Evolutionary conservation across 352 stramenopile species (phyloP).

Genomic region (Globisporangium heterothallicum): DNA sequence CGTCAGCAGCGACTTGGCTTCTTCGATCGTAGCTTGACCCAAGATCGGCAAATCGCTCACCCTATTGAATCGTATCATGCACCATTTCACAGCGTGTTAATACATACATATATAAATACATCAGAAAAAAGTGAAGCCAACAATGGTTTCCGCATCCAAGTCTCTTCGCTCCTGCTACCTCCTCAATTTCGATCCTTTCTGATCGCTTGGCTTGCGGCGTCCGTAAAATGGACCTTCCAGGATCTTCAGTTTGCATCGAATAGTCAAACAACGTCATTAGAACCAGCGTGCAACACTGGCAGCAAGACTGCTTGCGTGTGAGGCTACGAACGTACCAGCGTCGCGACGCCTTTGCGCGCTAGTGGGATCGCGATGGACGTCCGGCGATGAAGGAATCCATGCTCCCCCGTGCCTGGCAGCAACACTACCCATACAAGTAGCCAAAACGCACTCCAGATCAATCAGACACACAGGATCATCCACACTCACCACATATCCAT

Average conservation of each 20-base stretch:
- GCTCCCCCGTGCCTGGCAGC: conserved; percentile 67
- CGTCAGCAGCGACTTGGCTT: conserved; percentile 70
- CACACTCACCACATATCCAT: too few relatives aligned
- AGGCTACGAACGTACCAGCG: conserved; percentile 43
- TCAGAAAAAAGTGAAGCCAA: too few relatives aligned
- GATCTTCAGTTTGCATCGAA: too few relatives aligned
- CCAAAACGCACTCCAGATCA: not conserved
- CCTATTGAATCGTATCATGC: too few relatives aligned
- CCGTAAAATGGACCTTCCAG: conserved; percentile 80
- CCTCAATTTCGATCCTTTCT: conserved; percentile 73
- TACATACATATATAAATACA: too few relatives aligned
- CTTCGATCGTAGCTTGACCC: conserved; percentile 76
- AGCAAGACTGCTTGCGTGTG: too few relatives aligned
- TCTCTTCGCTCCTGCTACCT: too few relatives aligned
- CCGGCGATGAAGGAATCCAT: conserved; percentile 70
- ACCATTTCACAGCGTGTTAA: not conserved
- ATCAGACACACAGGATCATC: not conserved
- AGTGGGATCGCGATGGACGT: conserved; percentile 58
- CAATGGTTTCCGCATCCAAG: too few relatives aligned
- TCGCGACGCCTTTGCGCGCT: conserved; percentile 53
- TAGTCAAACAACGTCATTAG: too few relatives aligned
- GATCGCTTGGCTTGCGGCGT: conserved; percentile 47
- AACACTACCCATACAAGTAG: conserved; percentile 46
- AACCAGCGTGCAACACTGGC: too few relatives aligned
- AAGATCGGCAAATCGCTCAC: conserved; percentile 71